These are phyloP conservation scores for Claviceps lovelessii DNA, from an alignment of 2,329 filamentous ascomycete genomes.

Conservation along the genomic window DNA sequence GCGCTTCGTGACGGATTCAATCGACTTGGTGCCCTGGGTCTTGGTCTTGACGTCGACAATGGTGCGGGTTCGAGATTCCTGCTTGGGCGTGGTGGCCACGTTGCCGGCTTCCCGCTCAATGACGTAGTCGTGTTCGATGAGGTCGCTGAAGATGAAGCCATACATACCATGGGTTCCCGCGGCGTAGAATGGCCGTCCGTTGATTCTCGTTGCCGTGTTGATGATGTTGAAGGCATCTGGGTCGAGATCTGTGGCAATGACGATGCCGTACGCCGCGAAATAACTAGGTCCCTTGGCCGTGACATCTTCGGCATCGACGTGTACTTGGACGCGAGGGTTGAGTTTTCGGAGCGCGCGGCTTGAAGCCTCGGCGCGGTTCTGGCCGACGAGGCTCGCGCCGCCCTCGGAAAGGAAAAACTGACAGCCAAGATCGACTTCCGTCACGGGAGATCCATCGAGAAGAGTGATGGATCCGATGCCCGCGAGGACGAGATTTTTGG, in stretches of 20 bases:
- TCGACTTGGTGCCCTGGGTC: conserved; percentile 50
- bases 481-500: conserved; percentile 91
- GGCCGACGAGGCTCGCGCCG: conserved; percentile 51
- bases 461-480: conserved; percentile 85
- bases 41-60: conserved; percentile 59
- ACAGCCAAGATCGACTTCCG: conserved; percentile 64
- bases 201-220: conserved; percentile 73
- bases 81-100: conserved; percentile 45
- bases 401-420: conserved; percentile 64
- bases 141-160: conserved; percentile 87
- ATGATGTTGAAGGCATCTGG: conserved; percentile 61
- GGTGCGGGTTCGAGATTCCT: conserved; percentile 65
- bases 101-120: conserved; percentile 78
- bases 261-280: conserved; percentile 66
- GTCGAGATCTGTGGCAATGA: conserved; percentile 80
- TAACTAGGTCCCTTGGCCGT: conserved; percentile 55
- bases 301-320: conserved; percentile 54
- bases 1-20: conserved; percentile 81
- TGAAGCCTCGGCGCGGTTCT: conserved; percentile 73
- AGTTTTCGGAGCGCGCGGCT: conserved; percentile 65
- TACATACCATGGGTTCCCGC: conserved; percentile 79
- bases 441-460: conserved; percentile 62
- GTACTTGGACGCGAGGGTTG: conserved; percentile 74
- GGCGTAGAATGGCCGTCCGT: conserved; percentile 73
- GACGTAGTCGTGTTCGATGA: conserved; percentile 80